Conservation (phyloP, 1,284 basidiomycete species). For the Pascua guehoae region DNA sequence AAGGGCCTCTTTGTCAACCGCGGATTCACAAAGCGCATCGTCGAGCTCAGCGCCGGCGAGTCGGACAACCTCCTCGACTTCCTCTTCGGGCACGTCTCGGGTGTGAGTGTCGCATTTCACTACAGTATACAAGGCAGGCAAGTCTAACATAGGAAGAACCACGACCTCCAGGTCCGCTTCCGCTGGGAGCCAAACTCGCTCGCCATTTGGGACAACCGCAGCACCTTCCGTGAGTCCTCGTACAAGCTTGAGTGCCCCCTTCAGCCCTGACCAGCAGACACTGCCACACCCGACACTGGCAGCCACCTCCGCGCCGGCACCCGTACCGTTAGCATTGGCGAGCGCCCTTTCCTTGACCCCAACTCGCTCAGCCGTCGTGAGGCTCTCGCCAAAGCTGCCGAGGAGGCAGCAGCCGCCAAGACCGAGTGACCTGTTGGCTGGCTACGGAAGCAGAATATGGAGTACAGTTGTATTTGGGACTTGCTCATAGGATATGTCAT, state of each 20-base stretch:
- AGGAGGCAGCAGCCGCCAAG: neutral
- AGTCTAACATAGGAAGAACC: constrained; percentile 51
- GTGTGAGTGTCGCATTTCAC: constrained; percentile 19
- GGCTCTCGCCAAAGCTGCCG: constrained; percentile 11
- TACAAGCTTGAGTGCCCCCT: constrained; percentile 45
- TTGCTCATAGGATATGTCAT: no score
- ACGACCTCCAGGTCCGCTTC: constrained; percentile 62
- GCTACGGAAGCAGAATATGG: no score
- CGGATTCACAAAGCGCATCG: constrained; percentile 61
- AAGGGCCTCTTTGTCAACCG: constrained; percentile 69
- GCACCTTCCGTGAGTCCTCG: constrained; percentile 54
- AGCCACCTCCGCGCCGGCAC: constrained; percentile 55
- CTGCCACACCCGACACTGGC: constrained; percentile 54
- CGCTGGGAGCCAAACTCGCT: constrained; percentile 49
- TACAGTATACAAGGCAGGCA: no score
- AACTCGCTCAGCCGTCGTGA: constrained; percentile 23
- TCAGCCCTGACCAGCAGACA: constrained; percentile 11
- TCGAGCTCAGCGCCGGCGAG: constrained; percentile 62
- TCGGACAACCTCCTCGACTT: constrained; percentile 42
- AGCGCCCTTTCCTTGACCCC: constrained; percentile 58
- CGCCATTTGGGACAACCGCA: constrained; percentile 48
- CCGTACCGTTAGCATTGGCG: constrained; percentile 62
- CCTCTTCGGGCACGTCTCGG: constrained; percentile 48
- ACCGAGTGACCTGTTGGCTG: no score
- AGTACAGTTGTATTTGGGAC: no score